Conservation (phyloP, 192 early-diverging fungal species). For the Coemansia sp. region DNA sequence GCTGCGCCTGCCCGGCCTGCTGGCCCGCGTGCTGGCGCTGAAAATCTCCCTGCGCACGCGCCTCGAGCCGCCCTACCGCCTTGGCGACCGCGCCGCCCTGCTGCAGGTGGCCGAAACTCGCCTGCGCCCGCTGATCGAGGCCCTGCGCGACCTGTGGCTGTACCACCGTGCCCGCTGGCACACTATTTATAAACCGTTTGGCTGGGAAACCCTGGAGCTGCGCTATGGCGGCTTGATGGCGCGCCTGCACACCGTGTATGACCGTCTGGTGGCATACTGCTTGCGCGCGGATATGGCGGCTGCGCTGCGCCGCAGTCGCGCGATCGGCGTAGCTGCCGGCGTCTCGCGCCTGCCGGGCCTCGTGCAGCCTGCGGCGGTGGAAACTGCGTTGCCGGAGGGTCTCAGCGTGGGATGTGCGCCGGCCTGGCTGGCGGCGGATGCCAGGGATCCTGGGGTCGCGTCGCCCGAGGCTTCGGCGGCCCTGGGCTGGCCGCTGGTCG, state of each 20-base stretch:
- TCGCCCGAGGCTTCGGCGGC: constrained; percentile 15
- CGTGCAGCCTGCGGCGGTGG: constrained; percentile 12
- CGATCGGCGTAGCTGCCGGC: constrained; percentile 46
- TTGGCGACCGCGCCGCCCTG: constrained; percentile 53
- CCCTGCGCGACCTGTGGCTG: constrained; percentile 71
- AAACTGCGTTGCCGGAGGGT: background rate
- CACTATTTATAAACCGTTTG: constrained; percentile 79
- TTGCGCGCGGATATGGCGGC: constrained; percentile 18
- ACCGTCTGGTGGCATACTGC: constrained; percentile 61
- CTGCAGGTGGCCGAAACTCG: constrained; percentile 58
- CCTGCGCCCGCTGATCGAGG: constrained; percentile 56
- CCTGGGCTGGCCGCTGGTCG: constrained; percentile 36
- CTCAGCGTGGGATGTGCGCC: constrained; percentile 29
- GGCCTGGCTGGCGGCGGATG: constrained; percentile 27
- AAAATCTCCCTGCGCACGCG: constrained; percentile 70
- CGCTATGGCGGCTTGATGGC: constrained; percentile 76
- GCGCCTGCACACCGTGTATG: constrained; percentile 65
- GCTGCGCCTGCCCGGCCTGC: constrained; percentile 63
- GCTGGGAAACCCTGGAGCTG: constrained; percentile 79
- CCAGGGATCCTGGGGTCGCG: background rate
- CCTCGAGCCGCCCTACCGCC: constrained; percentile 60
- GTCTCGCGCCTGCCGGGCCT: constrained; percentile 40
- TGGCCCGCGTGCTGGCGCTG: constrained; percentile 65
- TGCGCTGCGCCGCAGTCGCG: constrained; percentile 35
- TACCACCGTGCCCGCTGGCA: constrained; percentile 80